Percentiles rank a stretch among this genome's conserved stretches.
phyloP scores from a whole-genome alignment of 768 basidiomycete genomes.

The Calocybe indica region DNA sequence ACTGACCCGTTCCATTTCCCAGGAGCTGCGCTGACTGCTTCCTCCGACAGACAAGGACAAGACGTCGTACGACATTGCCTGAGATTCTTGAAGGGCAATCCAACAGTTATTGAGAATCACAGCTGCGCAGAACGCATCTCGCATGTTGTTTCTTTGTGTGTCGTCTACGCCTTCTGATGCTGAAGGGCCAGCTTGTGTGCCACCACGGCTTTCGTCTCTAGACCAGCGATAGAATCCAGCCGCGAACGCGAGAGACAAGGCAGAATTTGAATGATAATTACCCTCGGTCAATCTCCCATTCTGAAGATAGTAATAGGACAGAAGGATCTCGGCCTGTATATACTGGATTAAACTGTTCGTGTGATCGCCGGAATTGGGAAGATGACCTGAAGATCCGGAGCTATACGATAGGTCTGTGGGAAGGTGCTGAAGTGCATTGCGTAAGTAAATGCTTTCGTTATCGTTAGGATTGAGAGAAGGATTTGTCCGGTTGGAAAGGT shows the following conservation, averaged over 20 bases:
- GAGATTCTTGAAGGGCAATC: constrained; percentile 35
- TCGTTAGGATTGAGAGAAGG: background rate
- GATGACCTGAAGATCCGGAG: background rate
- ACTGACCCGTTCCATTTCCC: constrained; percentile 22
- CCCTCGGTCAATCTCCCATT: background rate
- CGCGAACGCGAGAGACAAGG: background rate
- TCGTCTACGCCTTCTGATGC: too few relatives aligned
- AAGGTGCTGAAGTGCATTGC: background rate
- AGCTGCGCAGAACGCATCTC: constrained; percentile 26
- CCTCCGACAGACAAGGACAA: background rate
- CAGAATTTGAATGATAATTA: background rate
- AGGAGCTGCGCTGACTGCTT: constrained; percentile 25
- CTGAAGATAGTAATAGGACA: background rate
- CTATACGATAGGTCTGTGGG: background rate
- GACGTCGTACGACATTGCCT: constrained; percentile 36
- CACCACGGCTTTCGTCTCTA: too few relatives aligned
- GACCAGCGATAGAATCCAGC: background rate
- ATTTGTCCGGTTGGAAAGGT: too few relatives aligned
- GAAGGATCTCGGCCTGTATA: background rate
- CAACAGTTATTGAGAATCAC: constrained; percentile 39
- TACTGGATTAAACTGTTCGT: background rate
- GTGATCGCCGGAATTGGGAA: background rate
- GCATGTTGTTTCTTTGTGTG: too few relatives aligned
- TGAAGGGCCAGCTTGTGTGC: too few relatives aligned
- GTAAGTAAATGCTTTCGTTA: background rate